Evolutionary conservation across 495 filamentous ascomycete genomes (phyloP).

Genomic region (Cercophora newfieldiana): DNA sequence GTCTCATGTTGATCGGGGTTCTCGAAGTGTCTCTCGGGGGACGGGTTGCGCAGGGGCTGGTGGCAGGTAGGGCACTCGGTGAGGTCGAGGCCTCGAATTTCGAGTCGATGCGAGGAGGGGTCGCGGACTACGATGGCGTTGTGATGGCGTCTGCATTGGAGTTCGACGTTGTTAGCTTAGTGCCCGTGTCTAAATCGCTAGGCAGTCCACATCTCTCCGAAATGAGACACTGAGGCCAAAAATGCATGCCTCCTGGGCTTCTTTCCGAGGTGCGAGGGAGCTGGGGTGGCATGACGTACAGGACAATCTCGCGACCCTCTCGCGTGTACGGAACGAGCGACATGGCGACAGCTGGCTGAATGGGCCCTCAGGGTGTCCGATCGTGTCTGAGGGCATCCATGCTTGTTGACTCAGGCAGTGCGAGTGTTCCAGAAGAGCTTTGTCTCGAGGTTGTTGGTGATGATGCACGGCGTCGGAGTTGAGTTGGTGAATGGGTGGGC

Average conservation of each 20-base stretch:
- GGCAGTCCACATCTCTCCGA: background rate
- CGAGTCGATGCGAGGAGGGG: constrained; percentile 78
- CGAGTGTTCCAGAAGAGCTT: background rate
- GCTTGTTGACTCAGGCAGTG: constrained; percentile 1
- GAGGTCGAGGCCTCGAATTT: constrained; percentile 65
- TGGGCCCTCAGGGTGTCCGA: constrained; percentile 3
- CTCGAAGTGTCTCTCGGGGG: constrained; percentile 51
- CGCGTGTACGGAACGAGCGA: constrained; percentile 65
- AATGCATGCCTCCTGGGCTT: background rate
- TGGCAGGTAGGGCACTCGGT: constrained; percentile 86
- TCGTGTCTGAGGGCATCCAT: constrained; percentile 17
- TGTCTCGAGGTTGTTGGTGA: background rate
- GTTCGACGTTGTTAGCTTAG: background rate
- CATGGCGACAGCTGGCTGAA: constrained; percentile 40
- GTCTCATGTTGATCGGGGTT: constrained; percentile 51
- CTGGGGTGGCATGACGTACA: constrained; percentile 49
- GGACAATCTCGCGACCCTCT: constrained; percentile 62
- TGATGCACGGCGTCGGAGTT: background rate
- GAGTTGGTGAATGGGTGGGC: background rate
- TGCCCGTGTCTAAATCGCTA: background rate
- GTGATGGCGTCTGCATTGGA: constrained; percentile 73
- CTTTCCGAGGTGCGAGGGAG: background rate
- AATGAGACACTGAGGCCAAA: background rate
- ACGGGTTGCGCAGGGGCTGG: constrained; percentile 63
- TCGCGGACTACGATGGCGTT: constrained; percentile 91